A percentile compares a stretch with the other conserved stretches of the same genome.
phyloP scores from a whole-genome alignment of 139 green algal species.

The Tetratostichococcus sp. region DNA sequence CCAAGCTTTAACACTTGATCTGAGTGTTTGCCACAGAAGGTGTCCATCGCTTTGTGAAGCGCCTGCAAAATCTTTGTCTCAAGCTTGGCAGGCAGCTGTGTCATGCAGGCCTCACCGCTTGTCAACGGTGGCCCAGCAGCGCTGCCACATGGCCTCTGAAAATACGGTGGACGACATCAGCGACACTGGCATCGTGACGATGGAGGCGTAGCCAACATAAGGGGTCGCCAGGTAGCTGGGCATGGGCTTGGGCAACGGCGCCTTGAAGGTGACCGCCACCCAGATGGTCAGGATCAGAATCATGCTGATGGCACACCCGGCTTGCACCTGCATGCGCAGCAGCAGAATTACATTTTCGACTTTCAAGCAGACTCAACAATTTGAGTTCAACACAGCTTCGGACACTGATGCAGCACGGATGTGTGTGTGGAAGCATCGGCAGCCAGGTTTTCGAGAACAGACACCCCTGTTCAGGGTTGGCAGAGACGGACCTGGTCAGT shows the following conservation, averaged over 20 bases:
- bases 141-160: constrained; percentile 77
- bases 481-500: constrained; percentile 66
- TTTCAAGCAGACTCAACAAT: too few species aligned
- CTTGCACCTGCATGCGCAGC: constrained; percentile 8
- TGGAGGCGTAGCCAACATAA: constrained; percentile 51
- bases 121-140: constrained; percentile 50
- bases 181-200: constrained; percentile 63
- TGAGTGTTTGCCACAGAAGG: too few species aligned
- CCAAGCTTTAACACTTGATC: neutral
- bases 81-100: neutral
- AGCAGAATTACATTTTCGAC: too few species aligned
- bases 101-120: neutral
- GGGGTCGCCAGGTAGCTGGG: constrained; percentile 33
- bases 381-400: too few species aligned
- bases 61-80: too few species aligned
- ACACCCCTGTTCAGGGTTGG: too few species aligned
- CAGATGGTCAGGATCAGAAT: constrained; percentile 59
- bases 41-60: too few species aligned
- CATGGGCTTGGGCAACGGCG: constrained; percentile 43
- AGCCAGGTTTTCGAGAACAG: too few species aligned
- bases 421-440: too few species aligned
- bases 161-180: constrained; percentile 73
- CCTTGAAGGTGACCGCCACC: constrained; percentile 57
- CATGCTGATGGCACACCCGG: constrained; percentile 38
- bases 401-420: too few species aligned